A percentile compares a stretch with the other conserved stretches of the same genome.
phyloP scores from a whole-genome alignment of 768 basidiomycete species.

The Collybia mongolica region DNA sequence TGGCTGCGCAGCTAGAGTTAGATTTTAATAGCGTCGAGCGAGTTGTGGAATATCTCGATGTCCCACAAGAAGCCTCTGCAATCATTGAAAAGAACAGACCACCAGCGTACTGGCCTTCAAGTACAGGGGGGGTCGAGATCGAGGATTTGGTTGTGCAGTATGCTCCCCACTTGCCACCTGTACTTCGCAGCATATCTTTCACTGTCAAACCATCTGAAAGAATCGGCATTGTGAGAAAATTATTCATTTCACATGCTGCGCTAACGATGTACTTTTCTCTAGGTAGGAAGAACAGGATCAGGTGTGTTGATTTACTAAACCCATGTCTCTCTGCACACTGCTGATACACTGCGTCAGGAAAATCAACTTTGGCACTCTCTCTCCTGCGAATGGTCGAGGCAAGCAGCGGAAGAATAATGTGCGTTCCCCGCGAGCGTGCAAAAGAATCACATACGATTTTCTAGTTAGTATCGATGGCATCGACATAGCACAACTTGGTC shows the following conservation, averaged over 20 bases:
- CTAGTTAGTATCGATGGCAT: constrained; percentile 58
- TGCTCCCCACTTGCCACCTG: constrained; percentile 58
- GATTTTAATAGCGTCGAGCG: constrained; percentile 78
- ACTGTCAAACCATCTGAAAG: constrained; percentile 61
- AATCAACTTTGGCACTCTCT: constrained; percentile 57
- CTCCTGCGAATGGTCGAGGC: constrained; percentile 66
- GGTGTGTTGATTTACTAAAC: constrained; percentile 28
- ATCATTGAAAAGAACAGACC: constrained; percentile 53
- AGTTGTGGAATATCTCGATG: constrained; percentile 66
- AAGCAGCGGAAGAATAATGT: constrained; percentile 56
- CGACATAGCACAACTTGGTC: constrained; percentile 64
- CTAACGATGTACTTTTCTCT: background rate
- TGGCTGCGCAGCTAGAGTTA: constrained; percentile 68
- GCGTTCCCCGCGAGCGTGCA: constrained; percentile 16
- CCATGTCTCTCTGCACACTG: too few species aligned
- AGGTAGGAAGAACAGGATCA: constrained; percentile 72
- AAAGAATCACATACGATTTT: too few species aligned
- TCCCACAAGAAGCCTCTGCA: constrained; percentile 68
- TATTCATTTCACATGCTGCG: background rate
- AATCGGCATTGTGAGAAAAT: constrained; percentile 56
- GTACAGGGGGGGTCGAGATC: constrained; percentile 52
- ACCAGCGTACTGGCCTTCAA: constrained; percentile 73
- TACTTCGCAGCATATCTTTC: constrained; percentile 58
- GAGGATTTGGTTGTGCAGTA: constrained; percentile 63
- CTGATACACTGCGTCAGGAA: constrained; percentile 28